Evolutionary conservation across 73 alveolate species (phyloP).

Genomic region (Tetrahymena malaccensis): DNA sequence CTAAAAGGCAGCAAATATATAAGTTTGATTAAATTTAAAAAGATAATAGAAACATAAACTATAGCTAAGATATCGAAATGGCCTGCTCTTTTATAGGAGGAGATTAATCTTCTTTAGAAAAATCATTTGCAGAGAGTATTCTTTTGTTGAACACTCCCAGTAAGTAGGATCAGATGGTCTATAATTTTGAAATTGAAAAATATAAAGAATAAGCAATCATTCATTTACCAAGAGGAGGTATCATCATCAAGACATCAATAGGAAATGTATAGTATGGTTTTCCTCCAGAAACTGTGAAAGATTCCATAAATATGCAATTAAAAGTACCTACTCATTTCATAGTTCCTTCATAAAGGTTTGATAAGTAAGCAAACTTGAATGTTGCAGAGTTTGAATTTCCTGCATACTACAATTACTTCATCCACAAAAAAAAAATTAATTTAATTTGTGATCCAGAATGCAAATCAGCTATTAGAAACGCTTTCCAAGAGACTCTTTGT

Average conservation of each 20-base stretch:
- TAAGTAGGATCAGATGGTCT: not conserved
- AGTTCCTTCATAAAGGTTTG: slow-evolving; percentile 32
- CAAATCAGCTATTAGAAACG: slow-evolving; percentile 23
- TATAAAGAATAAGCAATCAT: not conserved
- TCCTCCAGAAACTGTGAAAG: slow-evolving; percentile 48
- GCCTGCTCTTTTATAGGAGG: not conserved
- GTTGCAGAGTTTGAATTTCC: slow-evolving; percentile 45
- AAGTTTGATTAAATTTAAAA: not conserved
- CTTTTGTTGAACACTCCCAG: not conserved
- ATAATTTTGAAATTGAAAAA: not conserved
- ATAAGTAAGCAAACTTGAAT: slow-evolving; percentile 21
- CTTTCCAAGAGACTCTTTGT: slow-evolving; percentile 21
- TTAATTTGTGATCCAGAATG: slow-evolving; percentile 20
- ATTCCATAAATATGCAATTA: slow-evolving; percentile 11
- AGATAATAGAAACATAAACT: not conserved
- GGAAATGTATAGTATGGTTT: slow-evolving; percentile 31
- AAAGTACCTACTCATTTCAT: slow-evolving; percentile 35
- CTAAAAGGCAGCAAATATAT: not conserved
- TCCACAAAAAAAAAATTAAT: slow-evolving; percentile 15
- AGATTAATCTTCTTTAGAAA: not conserved
- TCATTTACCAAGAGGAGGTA: slow-evolving; percentile 33
- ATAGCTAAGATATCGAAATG: not conserved
- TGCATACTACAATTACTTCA: slow-evolving; percentile 29
- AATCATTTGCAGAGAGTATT: not conserved
- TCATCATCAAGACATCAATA: not conserved